Conservation (phyloP, 306 rosid species). For the Quercus rubra region DNA sequence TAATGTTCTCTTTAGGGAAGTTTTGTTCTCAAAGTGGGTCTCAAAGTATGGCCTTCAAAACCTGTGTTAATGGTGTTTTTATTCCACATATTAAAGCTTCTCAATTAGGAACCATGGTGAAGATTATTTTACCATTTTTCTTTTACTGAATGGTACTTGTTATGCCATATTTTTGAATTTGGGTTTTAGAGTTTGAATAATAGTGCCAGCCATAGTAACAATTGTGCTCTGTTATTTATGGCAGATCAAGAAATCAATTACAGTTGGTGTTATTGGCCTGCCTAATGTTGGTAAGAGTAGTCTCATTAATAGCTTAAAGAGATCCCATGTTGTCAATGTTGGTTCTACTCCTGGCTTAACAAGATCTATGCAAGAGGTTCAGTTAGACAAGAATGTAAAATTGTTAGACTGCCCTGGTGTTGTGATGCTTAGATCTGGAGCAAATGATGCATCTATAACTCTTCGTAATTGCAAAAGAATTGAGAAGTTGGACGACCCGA, state of each 20-base stretch:
- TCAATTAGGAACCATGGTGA: no score
- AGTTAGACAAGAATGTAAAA: conserved; percentile 80
- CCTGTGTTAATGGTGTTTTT: no score
- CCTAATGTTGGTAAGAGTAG: conserved; percentile 99
- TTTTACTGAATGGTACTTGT: neutral
- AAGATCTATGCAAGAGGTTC: conserved; percentile 91
- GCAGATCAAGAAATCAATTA: conserved; percentile 90
- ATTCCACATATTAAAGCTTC: no score
- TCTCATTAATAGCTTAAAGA: conserved; percentile 80
- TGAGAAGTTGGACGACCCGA: conserved; percentile 83
- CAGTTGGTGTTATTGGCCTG: conserved; percentile 87
- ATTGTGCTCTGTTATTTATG: conserved; percentile 14
- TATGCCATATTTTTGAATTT: neutral
- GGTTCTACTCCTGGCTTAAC: conserved; percentile 95
- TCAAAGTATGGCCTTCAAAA: no score
- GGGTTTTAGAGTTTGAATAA: neutral
- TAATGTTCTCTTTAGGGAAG: no score
- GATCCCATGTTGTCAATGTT: conserved; percentile 72
- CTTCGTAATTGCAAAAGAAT: conserved; percentile 90
- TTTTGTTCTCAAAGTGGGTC: no score
- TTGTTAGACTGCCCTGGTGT: conserved; percentile 97
- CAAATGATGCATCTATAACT: conserved; percentile 59
- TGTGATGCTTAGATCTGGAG: conserved; percentile 70
- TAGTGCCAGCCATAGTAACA: neutral
- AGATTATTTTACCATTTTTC: no score